phyloP scores from a whole-genome alignment of 129 eudicot species.

The Flaveria ramosissima region DNA sequence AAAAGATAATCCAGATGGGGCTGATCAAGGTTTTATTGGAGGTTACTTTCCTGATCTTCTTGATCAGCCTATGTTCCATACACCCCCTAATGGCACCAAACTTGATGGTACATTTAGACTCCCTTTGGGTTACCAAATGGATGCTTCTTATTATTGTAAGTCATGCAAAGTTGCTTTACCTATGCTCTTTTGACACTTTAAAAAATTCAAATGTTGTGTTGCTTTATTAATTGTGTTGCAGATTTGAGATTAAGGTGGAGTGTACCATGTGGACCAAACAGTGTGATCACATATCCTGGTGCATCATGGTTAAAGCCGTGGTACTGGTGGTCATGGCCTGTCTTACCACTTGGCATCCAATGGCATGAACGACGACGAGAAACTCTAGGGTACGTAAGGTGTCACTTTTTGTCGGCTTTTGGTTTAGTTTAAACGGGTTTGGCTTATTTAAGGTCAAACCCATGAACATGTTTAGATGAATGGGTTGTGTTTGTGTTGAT shows the following conservation, averaged over 20 bases:
- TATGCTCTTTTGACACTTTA: background rate
- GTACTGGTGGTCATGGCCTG: slow-evolving; percentile 99
- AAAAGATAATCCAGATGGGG: slow-evolving; percentile 70
- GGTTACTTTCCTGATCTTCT: slow-evolving; percentile 79
- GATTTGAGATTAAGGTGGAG: slow-evolving; percentile 92
- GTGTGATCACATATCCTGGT: slow-evolving; percentile 93
- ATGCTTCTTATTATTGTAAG: slow-evolving; percentile 92
- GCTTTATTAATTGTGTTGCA: slow-evolving; percentile 23
- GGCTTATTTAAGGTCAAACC: background rate
- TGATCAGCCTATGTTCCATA: slow-evolving; percentile 76
- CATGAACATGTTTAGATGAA: too few species aligned
- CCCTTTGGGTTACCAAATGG: slow-evolving; percentile 98
- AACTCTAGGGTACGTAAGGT: slow-evolving; percentile 61
- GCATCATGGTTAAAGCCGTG: slow-evolving; percentile 94
- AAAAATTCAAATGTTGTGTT: background rate
- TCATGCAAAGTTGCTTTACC: background rate
- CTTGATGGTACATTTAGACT: slow-evolving; percentile 77
- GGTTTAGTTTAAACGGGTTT: background rate
- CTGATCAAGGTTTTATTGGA: slow-evolving; percentile 93
- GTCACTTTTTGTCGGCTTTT: too few species aligned
- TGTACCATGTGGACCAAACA: slow-evolving; percentile 93
- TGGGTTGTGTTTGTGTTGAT: background rate
- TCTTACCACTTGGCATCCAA: slow-evolving; percentile 81
- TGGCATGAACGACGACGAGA: slow-evolving; percentile 86
- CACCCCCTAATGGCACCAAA: slow-evolving; percentile 60